These are phyloP conservation scores for Tricharina praecox DNA, from an alignment of 495 filamentous ascomycete species.

Conservation along the genomic window DNA sequence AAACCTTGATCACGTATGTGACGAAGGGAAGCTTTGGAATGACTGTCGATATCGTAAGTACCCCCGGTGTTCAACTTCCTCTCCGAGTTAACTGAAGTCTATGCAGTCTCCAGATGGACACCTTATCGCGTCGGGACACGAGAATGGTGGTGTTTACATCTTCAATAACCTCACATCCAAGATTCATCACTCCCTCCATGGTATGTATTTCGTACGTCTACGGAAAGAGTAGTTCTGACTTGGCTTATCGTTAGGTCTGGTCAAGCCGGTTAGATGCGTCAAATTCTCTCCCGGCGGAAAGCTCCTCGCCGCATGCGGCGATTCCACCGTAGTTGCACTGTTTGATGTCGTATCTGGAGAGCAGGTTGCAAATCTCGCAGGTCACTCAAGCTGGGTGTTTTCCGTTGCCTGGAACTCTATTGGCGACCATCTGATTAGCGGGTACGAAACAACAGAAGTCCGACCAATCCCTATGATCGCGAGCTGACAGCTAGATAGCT, in stretches of 20 bases:
- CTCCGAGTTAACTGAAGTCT: not conserved
- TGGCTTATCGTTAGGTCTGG: conserved; percentile 42
- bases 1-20: conserved; percentile 61
- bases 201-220: too few species aligned
- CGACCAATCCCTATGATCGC: too few species aligned
- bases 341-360: conserved; percentile 87
- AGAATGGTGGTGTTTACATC: conserved; percentile 84
- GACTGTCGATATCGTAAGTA: conserved; percentile 58
- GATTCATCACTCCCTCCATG: conserved; percentile 68
- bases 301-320: conserved; percentile 80
- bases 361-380: conserved; percentile 68
- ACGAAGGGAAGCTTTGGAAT: conserved; percentile 84
- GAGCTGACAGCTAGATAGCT: too few species aligned
- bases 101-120: conserved; percentile 53
- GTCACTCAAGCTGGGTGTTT: conserved; percentile 72
- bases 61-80: conserved; percentile 2
- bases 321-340: conserved; percentile 70
- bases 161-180: conserved; percentile 82
- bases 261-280: conserved; percentile 67
- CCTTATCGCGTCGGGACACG: conserved; percentile 79
- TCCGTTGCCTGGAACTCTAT: conserved; percentile 81
- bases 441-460: too few species aligned
- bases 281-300: conserved; percentile 73
- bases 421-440: conserved; percentile 82
- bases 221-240: too few species aligned